A percentile compares a stretch with the other conserved stretches of the same genome.
phyloP scores from a whole-genome alignment of 495 filamentous ascomycete species.

The Xylaria curta region DNA sequence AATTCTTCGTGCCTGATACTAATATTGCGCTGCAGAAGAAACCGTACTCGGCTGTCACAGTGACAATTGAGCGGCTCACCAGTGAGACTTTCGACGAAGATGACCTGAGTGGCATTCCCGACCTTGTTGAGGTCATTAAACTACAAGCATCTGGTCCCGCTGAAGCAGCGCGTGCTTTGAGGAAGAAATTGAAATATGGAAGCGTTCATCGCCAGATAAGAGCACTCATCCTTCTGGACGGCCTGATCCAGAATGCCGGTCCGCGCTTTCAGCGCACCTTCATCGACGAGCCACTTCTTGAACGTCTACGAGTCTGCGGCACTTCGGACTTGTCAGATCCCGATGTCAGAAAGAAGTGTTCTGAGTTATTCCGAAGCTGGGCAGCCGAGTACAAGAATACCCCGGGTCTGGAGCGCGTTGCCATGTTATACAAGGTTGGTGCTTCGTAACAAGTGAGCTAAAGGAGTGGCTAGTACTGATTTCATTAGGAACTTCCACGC shows the following conservation, averaged over 20 bases:
- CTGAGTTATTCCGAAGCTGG: slow-evolving; percentile 87
- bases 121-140: slow-evolving; percentile 91
- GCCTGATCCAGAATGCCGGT: slow-evolving; percentile 92
- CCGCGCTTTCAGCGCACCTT: slow-evolving; percentile 86
- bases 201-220: slow-evolving; percentile 89
- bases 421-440: slow-evolving; percentile 73
- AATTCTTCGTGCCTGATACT: slow-evolving; percentile 3
- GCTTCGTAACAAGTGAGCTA: not conserved
- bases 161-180: slow-evolving; percentile 89
- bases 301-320: slow-evolving; percentile 86
- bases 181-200: slow-evolving; percentile 99
- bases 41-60: slow-evolving; percentile 91
- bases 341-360: slow-evolving; percentile 84
- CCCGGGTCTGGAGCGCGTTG: slow-evolving; percentile 79
- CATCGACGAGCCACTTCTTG: slow-evolving; percentile 90
- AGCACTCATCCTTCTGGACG: slow-evolving; percentile 89
- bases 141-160: slow-evolving; percentile 87
- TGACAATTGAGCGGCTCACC: slow-evolving; percentile 90
- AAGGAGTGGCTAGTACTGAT: slow-evolving; percentile 16
- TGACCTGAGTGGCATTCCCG: slow-evolving; percentile 88
- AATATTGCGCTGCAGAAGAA: slow-evolving; percentile 70
- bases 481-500: slow-evolving; percentile 56
- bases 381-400: slow-evolving; percentile 80
- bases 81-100: slow-evolving; percentile 89
- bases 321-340: slow-evolving; percentile 85